A percentile compares a stretch with the other conserved stretches of the same genome.
These are phyloP conservation scores for Lanmaoa rubissima DNA, from an alignment of 768 basidiomycete species.

Conservation along the genomic window DNA sequence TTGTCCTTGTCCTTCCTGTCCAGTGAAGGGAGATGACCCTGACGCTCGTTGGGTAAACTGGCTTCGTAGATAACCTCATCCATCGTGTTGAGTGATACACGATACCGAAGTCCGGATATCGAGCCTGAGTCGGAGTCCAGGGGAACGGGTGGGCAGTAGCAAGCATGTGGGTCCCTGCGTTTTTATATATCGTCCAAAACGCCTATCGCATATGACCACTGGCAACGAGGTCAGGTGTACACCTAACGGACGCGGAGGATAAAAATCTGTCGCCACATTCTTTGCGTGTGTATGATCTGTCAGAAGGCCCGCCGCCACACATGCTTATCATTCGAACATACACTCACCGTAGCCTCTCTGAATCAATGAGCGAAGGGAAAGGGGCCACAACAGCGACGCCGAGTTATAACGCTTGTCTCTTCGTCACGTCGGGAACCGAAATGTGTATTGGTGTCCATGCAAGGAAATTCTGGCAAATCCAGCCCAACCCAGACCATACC, in stretches of 20 bases:
- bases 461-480: conserved; percentile 15
- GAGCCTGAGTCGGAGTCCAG: not conserved
- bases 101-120: not conserved
- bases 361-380: not conserved
- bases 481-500: conserved; percentile 7
- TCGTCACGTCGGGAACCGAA: conserved; percentile 1
- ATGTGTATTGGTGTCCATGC: not conserved
- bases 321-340: not conserved
- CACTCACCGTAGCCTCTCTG: conserved; percentile 1
- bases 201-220: conserved; percentile 9
- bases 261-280: not conserved
- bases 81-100: not conserved
- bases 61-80: not conserved
- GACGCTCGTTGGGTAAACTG: not conserved
- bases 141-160: not conserved
- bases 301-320: not conserved
- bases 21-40: not conserved
- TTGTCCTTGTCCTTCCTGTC: not conserved
- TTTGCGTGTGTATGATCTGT: conserved; percentile 1
- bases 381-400: not conserved
- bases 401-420: not conserved
- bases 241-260: not conserved
- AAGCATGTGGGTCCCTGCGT: not conserved
- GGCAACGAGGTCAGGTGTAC: not conserved
- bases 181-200: not conserved